These are phyloP conservation scores for Smittium culicis DNA, from an alignment of 371 early-diverging fungal genomes.

Conservation along the genomic window DNA sequence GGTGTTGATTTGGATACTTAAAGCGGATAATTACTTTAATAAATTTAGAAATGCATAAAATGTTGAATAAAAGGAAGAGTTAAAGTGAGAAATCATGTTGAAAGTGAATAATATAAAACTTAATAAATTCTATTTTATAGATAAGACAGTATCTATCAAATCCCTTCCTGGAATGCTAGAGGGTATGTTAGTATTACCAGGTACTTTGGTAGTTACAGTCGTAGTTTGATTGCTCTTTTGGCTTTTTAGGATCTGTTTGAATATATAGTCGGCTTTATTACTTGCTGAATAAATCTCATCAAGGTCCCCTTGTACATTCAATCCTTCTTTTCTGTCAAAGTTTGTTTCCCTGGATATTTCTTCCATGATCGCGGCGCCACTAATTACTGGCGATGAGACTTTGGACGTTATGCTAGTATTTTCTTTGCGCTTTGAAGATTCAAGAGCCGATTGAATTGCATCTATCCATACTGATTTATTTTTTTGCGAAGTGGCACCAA, in stretches of 20 bases:
- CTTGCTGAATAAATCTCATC: not conserved
- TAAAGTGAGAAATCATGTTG: too few species aligned
- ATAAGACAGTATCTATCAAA: not conserved
- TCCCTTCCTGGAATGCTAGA: not conserved
- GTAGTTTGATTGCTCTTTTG: not conserved
- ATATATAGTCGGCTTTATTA: not conserved
- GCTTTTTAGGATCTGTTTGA: not conserved
- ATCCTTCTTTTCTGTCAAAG: not conserved
- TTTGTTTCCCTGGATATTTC: not conserved
- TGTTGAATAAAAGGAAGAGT: too few species aligned
- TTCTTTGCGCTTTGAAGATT: too few species aligned
- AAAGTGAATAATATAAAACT: too few species aligned
- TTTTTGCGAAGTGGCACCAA: conserved; percentile 5
- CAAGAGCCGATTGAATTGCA: conserved; percentile 1
- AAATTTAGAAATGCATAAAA: too few species aligned
- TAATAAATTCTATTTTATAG: not conserved
- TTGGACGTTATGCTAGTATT: too few species aligned
- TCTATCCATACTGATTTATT: not conserved
- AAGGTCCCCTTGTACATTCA: not conserved
- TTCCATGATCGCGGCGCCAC: not conserved
- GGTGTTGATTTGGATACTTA: too few species aligned
- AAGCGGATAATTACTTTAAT: too few species aligned
- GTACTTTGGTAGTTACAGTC: not conserved
- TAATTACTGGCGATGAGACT: not conserved
- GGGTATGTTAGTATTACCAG: not conserved